Evolutionary conservation across 805 yeast species (phyloP).

Genomic region (Isabelozyma rhagii): DNA sequence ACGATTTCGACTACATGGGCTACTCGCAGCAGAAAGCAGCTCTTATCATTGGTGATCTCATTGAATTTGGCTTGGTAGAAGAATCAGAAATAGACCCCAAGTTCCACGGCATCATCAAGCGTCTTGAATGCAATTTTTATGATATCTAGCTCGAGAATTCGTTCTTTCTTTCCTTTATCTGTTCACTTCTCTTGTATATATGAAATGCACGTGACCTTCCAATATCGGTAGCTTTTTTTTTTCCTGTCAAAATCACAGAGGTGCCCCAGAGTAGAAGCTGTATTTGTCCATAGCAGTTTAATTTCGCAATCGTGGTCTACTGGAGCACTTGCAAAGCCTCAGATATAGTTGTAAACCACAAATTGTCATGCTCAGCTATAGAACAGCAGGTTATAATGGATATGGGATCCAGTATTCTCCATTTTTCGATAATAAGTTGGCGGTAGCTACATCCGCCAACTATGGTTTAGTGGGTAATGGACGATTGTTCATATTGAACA

Average conservation of each 20-base stretch:
- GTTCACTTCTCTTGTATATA: too few species aligned
- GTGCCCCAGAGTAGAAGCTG: not conserved
- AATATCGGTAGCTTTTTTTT: not conserved
- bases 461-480: conserved; percentile 96
- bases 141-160: conserved; percentile 9
- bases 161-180: not conserved
- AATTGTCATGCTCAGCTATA: conserved; percentile 58
- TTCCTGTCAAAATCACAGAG: not conserved
- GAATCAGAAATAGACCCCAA: conserved; percentile 23
- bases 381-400: conserved; percentile 82
- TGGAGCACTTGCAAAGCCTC: too few species aligned
- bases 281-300: too few species aligned
- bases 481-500: conserved; percentile 64
- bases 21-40: conserved; percentile 76
- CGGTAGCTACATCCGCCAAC: conserved; percentile 88
- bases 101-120: conserved; percentile 30
- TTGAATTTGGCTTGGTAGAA: conserved; percentile 52
- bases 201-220: not conserved
- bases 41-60: conserved; percentile 70
- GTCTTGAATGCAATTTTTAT: conserved; percentile 32
- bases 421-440: conserved; percentile 81
- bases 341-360: too few species aligned
- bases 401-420: conserved; percentile 89
- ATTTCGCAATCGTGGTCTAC: too few species aligned
- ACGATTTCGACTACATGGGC: conserved; percentile 72